Base-by-base conservation (phyloP, 352 stramenopile species). In the Phytophthora syringae region DNA sequence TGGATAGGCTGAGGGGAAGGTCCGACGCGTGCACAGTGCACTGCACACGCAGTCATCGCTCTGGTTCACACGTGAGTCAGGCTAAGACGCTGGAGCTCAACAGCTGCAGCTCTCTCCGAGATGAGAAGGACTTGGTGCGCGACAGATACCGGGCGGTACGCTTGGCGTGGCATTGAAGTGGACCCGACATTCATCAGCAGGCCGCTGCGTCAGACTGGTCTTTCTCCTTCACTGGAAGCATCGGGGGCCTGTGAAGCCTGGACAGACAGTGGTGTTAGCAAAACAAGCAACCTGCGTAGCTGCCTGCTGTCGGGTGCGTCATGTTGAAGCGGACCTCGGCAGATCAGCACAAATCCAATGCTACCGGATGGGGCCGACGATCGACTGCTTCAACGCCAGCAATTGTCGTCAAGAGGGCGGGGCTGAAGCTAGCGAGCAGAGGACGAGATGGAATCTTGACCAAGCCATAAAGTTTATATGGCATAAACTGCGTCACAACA, bases 11-110 rank as follows among this genome's bases (percentile, higher is more conserved):
- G 0, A 18, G 18, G 44, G 52, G 59, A 68, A 68, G 52, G 59
- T 58, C 59, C 47, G 39, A 64, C 50, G 15, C 42, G 45, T 59
- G 57, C 44, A n/a, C n/a, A n/a, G n/a, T n/a, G n/a, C n/a, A n/a
- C n/a, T n/a, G n/a, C n/a, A 37, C 34, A 13, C 55, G 57, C 56
- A 72, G 50, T 72, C 58, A 69, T 69, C 64, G 47, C 25, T 43
- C 53, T 30, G 28, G 37, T 21, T 43, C 24, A 25, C 20, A 24
- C 50, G 51, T 60, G 65, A 72, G 64, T 72, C 64, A 72, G 51
- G 56, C 42, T 56, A 49, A 61, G 58, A 36, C 28, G 11, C 21
- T n/a, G 5, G 27, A 53, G 48, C 44, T 11, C 32, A 59, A 4
- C 63, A 72, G 57, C 50, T 72, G 64, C 16, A 67, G 22, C 20